These are phyloP conservation scores for Zopfia rhizophila DNA, from an alignment of 2,329 filamentous ascomycete genomes.

Conservation along the genomic window DNA sequence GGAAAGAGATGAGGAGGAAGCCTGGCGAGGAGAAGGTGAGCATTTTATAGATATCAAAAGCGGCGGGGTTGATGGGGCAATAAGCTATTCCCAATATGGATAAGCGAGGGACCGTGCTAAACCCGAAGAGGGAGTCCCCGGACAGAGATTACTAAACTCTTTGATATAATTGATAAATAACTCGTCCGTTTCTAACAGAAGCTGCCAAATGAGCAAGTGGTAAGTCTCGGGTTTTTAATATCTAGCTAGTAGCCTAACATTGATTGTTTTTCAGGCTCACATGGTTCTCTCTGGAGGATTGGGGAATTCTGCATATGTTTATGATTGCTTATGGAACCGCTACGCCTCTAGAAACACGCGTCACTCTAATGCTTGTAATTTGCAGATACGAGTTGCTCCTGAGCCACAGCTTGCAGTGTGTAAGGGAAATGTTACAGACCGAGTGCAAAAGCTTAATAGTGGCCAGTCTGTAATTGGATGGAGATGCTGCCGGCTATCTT, in stretches of 20 bases:
- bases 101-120: too few species aligned
- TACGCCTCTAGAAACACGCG: conserved; percentile 29
- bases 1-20: too few species aligned
- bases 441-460: conserved; percentile 56
- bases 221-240: conserved; percentile 2
- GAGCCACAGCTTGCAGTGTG: conserved; percentile 64
- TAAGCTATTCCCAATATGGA: too few species aligned
- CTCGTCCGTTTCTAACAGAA: conserved; percentile 29
- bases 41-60: too few species aligned
- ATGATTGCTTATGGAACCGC: conserved; percentile 32
- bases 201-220: conserved; percentile 27
- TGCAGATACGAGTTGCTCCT: conserved; percentile 39
- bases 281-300: conserved; percentile 52
- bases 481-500: conserved; percentile 33
- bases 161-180: conserved; percentile 45
- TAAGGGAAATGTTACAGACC: conserved; percentile 61
- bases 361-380: conserved; percentile 15
- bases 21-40: too few species aligned
- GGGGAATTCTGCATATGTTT: conserved; percentile 49
- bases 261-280: conserved; percentile 19
- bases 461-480: conserved; percentile 51
- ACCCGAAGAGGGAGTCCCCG: too few species aligned
- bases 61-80: too few species aligned
- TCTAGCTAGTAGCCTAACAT: too few species aligned
- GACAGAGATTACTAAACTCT: conserved; percentile 38